Conservation (phyloP, 139 green algal species). For the Diplosphaera chodatii region DNA sequence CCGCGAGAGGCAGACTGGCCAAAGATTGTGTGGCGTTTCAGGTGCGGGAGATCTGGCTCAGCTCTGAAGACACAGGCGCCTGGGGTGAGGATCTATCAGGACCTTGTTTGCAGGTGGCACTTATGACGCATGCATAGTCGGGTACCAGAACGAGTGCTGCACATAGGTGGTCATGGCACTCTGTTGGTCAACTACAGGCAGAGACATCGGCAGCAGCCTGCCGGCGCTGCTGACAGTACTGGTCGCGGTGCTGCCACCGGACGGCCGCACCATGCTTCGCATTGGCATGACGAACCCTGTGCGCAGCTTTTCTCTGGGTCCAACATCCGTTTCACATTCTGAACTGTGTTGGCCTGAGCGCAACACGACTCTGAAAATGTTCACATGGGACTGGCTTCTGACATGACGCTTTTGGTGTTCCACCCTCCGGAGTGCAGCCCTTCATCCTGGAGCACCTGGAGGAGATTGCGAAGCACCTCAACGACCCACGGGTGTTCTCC, state of each 20-base stretch:
- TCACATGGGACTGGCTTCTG: too few relatives aligned
- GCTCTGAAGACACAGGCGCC: constrained; percentile 84
- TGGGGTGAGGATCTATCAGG: constrained; percentile 48
- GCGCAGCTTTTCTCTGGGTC: too few relatives aligned
- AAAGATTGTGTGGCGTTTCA: constrained; percentile 15
- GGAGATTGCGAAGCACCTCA: constrained; percentile 42
- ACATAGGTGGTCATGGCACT: too few relatives aligned
- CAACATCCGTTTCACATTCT: too few relatives aligned
- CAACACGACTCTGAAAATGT: too few relatives aligned
- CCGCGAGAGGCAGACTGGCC: too few relatives aligned
- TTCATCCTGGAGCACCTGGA: constrained; percentile 87
- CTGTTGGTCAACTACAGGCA: too few relatives aligned
- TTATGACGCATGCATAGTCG: too few relatives aligned
- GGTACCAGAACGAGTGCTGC: too few relatives aligned
- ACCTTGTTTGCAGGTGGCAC: too few relatives aligned
- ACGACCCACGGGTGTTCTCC: constrained; percentile 70
- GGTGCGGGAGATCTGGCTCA: constrained; percentile 88
- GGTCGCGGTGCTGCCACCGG: constrained; percentile 56
- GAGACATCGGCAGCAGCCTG: constrained; percentile 75
- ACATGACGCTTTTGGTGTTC: too few relatives aligned
- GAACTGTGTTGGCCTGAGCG: too few relatives aligned
- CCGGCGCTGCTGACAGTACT: constrained; percentile 56
- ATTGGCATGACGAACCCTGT: constrained; percentile 91
- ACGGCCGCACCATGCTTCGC: constrained; percentile 68
- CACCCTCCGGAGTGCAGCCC: constrained; percentile 31